These are phyloP conservation scores for Russula earlei DNA, from an alignment of 768 basidiomycete genomes.

Conservation along the genomic window DNA sequence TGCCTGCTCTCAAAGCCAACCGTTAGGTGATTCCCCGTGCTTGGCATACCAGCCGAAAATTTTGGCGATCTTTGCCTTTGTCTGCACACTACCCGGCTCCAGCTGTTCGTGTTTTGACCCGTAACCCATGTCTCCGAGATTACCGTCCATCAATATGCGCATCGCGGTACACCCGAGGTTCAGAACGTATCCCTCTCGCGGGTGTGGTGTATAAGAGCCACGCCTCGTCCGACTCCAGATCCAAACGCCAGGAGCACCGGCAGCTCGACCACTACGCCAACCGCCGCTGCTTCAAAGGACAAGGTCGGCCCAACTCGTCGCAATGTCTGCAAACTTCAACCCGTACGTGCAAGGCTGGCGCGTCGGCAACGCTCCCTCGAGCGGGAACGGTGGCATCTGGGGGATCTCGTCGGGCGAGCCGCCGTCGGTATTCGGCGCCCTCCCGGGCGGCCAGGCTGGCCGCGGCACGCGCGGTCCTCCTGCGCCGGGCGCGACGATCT, in stretches of 20 bases:
- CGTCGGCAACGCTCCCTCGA: slow-evolving; percentile 1
- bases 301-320: not conserved
- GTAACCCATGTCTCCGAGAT: no score
- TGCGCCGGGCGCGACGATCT: not conserved
- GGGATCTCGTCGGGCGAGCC: not conserved
- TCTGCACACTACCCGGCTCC: no score
- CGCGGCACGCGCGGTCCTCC: not conserved
- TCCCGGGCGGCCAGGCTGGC: not conserved
- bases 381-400: not conserved
- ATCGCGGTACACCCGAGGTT: no score
- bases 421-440: slow-evolving; percentile 19
- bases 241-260: not conserved
- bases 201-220: not conserved
- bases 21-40: no score
- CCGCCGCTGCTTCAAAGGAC: not conserved
- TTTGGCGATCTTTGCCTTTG: not conserved
- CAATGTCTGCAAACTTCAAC: slow-evolving; percentile 18
- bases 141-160: no score
- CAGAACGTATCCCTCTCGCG: no score
- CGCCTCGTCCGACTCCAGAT: not conserved
- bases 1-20: no score
- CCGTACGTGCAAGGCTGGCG: slow-evolving; percentile 20
- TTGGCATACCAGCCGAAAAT: no score
- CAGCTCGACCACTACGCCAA: not conserved
- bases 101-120: no score